Evolutionary conservation across 2,329 filamentous ascomycete species (phyloP).

Genomic region (Botrytis aclada): DNA sequence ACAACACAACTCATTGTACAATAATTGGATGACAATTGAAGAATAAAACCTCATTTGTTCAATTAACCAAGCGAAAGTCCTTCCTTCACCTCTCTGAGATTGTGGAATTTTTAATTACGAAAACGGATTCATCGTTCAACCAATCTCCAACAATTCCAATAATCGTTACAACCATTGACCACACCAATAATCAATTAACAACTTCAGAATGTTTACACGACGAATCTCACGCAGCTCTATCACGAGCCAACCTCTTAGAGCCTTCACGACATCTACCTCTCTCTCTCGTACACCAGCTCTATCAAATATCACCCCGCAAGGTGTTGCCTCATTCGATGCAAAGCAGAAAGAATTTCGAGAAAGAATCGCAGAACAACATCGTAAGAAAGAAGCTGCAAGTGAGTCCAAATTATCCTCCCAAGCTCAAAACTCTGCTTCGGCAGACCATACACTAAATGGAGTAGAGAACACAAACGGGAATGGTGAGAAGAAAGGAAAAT

Average conservation of each 20-base stretch:
- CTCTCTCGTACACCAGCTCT: slow-evolving; percentile 64
- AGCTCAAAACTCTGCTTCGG: slow-evolving; percentile 37
- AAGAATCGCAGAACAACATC: slow-evolving; percentile 71
- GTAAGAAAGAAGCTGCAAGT: slow-evolving; percentile 78
- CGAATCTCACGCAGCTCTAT: slow-evolving; percentile 30
- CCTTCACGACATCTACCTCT: slow-evolving; percentile 52
- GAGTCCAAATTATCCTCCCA: slow-evolving; percentile 43
- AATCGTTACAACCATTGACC: background rate
- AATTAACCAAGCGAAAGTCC: slow-evolving; percentile 1
- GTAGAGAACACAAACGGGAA: slow-evolving; percentile 58
- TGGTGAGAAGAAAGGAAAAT: slow-evolving; percentile 65
- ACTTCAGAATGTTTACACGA: slow-evolving; percentile 34
- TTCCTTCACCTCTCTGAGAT: background rate
- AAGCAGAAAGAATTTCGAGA: slow-evolving; percentile 87
- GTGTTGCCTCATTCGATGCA: slow-evolving; percentile 71
- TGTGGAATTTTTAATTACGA: background rate
- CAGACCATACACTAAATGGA: slow-evolving; percentile 57
- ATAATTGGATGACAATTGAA: slow-evolving; percentile 1
- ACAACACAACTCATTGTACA: background rate
- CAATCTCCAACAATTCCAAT: background rate
- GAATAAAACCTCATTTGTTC: background rate
- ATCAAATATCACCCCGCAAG: slow-evolving; percentile 75
- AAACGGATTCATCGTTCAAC: background rate
- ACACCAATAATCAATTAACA: slow-evolving; percentile 1
- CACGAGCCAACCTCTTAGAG: slow-evolving; percentile 44